Evolutionary conservation across 1,284 basidiomycete genomes (phyloP), one percentile per base, ranked within the genome.

Genomic region (Trichosporon coremiiforme): DNA sequence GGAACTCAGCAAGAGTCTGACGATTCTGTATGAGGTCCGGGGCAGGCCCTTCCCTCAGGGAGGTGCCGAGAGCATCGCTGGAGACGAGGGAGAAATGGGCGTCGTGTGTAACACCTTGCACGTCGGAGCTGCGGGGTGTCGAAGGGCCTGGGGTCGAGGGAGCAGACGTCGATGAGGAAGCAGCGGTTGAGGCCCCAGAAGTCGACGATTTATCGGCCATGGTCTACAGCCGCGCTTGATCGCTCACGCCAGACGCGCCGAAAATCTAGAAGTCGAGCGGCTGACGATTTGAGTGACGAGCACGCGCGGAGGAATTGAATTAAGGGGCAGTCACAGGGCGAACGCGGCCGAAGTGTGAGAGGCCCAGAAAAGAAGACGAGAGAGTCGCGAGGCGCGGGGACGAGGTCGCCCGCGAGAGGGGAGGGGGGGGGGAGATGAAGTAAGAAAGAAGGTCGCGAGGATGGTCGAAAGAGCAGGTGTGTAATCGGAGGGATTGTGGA

Each of bases 1-100:
- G 77, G 64, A 83, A 84, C 50, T 83, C 80, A 31, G 79, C 71
- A 13, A 85, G 73, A 7, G 83, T 68, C 41, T 31, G 55, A 6
- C 50, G 68, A 9, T 35, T 9, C 8, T 36, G 68, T 0, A 53
- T 33, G 20, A 73, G 68, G 68, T 73, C 72, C 9, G 50, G 70
- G 1, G 66, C 70, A 22, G 70, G 70, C 2, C 70, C 66, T 29
- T 73, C 72, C 50, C 72, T 70, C 35, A 73, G 68, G 1, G 70
- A 71, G 2, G 68, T 31, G 20, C 64, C 22, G 9, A 50, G 22
- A 5, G 38, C 17, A 31, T 10, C 45, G n/a, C 47, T 55, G 12
- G 66, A 13, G 6, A 62, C 13, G 25, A 73, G 64, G 1, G 72
- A 66, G 60, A 69, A 71, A 55, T 69, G 66, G 3, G 68, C 47